Evolutionary conservation across 2,329 filamentous ascomycete species (phyloP).

Genomic region (Pyricularia pennisetigena): DNA sequence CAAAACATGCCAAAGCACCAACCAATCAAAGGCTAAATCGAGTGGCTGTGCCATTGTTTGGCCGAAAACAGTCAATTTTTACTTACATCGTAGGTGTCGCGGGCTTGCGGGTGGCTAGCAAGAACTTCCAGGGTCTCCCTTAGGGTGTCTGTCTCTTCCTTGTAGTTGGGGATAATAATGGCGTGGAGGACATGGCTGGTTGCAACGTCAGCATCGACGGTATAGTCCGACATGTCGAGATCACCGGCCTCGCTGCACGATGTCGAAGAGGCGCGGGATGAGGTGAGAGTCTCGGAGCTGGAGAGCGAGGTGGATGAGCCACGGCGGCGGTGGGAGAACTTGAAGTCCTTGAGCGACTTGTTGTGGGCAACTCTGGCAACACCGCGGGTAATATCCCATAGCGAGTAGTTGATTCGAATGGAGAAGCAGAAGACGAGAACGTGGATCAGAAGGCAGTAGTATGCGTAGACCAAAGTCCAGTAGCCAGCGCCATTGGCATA

Average conservation of each 20-base stretch:
- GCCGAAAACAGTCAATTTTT: slow-evolving; percentile 3
- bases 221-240: slow-evolving; percentile 33
- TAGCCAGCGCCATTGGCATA: slow-evolving; percentile 32
- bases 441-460: slow-evolving; percentile 58
- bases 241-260: slow-evolving; percentile 42
- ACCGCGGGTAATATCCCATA: slow-evolving; percentile 44
- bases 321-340: slow-evolving; percentile 35
- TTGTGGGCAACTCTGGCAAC: slow-evolving; percentile 34
- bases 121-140: slow-evolving; percentile 60
- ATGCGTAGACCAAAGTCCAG: slow-evolving; percentile 47
- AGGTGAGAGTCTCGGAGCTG: slow-evolving; percentile 43
- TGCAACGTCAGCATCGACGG: slow-evolving; percentile 29
- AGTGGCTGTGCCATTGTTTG: not conserved
- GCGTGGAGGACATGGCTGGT: slow-evolving; percentile 48
- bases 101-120: slow-evolving; percentile 55
- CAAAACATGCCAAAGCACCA: slow-evolving; percentile 7
- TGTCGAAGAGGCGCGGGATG: slow-evolving; percentile 35
- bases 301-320: slow-evolving; percentile 44
- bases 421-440: slow-evolving; percentile 54
- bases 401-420: slow-evolving; percentile 49
- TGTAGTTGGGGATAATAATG: slow-evolving; percentile 65
- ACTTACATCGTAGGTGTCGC: slow-evolving; percentile 59
- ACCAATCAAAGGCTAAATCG: not conserved
- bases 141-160: slow-evolving; percentile 60
- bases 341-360: slow-evolving; percentile 36